Conservation (phyloP, 2,329 filamentous ascomycete genomes). For the Arthroderma uncinatum region DNA sequence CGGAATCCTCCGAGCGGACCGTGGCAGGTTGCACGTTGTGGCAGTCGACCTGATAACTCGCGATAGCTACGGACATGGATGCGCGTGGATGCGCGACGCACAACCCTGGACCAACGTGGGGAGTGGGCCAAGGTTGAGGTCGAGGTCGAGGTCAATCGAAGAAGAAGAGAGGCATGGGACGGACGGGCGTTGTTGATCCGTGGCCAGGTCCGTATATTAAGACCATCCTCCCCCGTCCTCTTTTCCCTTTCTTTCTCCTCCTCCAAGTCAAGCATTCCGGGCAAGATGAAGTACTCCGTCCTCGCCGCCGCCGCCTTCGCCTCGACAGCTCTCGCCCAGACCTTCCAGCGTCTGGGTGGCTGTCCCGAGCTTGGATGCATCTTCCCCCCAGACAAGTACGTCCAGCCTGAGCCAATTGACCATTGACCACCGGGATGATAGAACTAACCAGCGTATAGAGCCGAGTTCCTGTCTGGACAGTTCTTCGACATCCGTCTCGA, state of each 20-base stretch:
- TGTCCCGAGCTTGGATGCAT: constrained; percentile 48
- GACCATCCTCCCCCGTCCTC: neutral
- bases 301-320: constrained; percentile 21
- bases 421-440: neutral
- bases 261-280: neutral
- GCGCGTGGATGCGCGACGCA: too few species aligned
- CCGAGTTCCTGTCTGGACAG: constrained; percentile 74
- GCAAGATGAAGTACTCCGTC: constrained; percentile 20
- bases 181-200: neutral
- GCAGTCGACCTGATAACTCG: neutral
- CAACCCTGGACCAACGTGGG: neutral
- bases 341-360: constrained; percentile 45
- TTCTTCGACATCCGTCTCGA: constrained; percentile 76
- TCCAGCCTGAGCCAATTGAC: neutral
- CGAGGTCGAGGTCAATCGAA: neutral
- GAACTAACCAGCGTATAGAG: constrained; percentile 29
- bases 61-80: too few species aligned
- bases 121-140: neutral
- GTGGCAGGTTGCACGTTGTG: neutral
- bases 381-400: constrained; percentile 48
- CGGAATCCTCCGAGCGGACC: neutral
- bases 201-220: neutral
- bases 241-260: neutral
- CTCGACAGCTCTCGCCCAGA: constrained; percentile 35
- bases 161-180: neutral